Evolutionary conservation across 2,329 filamentous ascomycete species (phyloP).

Genomic region (Colletotrichum euphorbiae): DNA sequence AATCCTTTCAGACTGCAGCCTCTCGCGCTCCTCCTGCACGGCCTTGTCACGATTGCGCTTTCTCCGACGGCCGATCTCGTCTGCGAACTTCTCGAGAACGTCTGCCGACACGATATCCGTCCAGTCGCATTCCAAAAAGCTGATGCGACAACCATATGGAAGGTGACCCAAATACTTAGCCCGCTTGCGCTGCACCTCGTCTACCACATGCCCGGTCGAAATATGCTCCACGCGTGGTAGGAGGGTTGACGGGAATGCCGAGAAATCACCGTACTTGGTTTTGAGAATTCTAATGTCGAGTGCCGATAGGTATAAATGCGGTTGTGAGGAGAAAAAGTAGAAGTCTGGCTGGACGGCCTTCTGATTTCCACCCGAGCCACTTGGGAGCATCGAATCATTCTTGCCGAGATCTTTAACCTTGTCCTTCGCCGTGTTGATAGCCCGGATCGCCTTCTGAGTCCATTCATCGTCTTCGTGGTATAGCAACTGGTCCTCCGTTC

Average conservation of each 20-base stretch:
- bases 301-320: slow-evolving; percentile 90
- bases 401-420: slow-evolving; percentile 66
- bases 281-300: slow-evolving; percentile 94
- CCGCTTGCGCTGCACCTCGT: slow-evolving; percentile 84
- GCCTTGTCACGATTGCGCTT: slow-evolving; percentile 87
- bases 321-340: slow-evolving; percentile 88
- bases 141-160: slow-evolving; percentile 90
- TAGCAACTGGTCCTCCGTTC: slow-evolving; percentile 88
- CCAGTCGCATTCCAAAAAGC: slow-evolving; percentile 94
- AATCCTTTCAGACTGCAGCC: slow-evolving; percentile 82
- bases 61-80: slow-evolving; percentile 80
- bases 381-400: slow-evolving; percentile 42
- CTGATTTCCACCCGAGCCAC: slow-evolving; percentile 16
- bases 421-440: slow-evolving; percentile 81
- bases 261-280: slow-evolving; percentile 86
- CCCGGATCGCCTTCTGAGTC: slow-evolving; percentile 84
- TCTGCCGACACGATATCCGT: slow-evolving; percentile 85
- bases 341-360: slow-evolving; percentile 63
- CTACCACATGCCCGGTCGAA: slow-evolving; percentile 86
- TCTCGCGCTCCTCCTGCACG: slow-evolving; percentile 85
- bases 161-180: slow-evolving; percentile 90
- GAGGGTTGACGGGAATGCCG: slow-evolving; percentile 85
- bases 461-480: slow-evolving; percentile 95
- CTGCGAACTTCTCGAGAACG: slow-evolving; percentile 79
- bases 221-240: slow-evolving; percentile 90